A percentile compares a stretch with the other conserved stretches of the same genome.
phyloP scores from a whole-genome alignment of 345 rosid species.

The Eucalyptus marginata region DNA sequence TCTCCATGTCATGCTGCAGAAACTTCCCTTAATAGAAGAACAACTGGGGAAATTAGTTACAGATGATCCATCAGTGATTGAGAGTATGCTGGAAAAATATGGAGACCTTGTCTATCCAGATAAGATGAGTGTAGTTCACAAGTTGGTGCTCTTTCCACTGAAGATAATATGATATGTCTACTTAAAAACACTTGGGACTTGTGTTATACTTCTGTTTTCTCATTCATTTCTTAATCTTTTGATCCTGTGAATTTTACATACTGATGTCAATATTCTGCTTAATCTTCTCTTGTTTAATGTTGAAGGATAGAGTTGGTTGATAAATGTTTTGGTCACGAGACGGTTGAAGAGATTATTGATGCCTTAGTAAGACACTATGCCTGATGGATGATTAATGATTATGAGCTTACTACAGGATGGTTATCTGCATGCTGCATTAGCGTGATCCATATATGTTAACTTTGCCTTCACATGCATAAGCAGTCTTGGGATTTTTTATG shows the following conservation, averaged over 20 bases:
- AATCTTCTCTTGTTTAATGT: not conserved
- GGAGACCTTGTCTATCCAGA: conserved; percentile 54
- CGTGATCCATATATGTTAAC: not conserved
- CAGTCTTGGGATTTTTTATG: not conserved
- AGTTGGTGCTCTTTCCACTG: conserved; percentile 26
- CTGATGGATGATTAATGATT: not conserved
- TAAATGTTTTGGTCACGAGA: conserved; percentile 67
- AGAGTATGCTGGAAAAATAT: conserved; percentile 47
- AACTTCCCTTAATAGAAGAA: conserved; percentile 45
- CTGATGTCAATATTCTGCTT: not conserved
- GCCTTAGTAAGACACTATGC: conserved; percentile 42
- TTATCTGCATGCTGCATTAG: not conserved
- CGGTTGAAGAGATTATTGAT: conserved; percentile 84
- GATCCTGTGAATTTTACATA: not conserved
- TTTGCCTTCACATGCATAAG: not conserved
- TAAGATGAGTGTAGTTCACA: conserved; percentile 52
- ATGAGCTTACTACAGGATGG: not conserved
- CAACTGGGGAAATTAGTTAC: conserved; percentile 61
- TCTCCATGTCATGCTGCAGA: conserved; percentile 21
- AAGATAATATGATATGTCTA: not conserved
- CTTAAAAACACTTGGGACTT: not conserved
- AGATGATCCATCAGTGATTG: conserved; percentile 87
- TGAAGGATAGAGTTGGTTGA: conserved; percentile 58
- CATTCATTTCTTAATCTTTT: not conserved
- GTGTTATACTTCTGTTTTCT: not conserved